Evolutionary conservation across 2,329 filamentous ascomycete genomes (phyloP).

Genomic region (Nigrospora sphaerica): DNA sequence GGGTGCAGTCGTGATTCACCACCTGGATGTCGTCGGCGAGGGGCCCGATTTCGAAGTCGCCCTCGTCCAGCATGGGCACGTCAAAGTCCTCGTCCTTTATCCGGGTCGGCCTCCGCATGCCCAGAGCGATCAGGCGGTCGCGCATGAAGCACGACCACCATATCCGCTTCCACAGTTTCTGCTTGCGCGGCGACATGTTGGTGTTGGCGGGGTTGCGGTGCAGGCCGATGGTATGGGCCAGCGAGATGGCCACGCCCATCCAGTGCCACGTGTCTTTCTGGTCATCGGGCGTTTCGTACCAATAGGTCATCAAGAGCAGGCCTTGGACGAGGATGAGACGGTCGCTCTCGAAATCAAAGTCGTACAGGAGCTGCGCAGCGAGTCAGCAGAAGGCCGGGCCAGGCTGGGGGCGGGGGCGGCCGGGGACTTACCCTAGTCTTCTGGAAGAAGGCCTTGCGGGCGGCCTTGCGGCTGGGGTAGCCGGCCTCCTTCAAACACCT

Average conservation of each 20-base stretch:
- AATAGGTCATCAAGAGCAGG: constrained; percentile 88
- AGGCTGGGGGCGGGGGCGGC: constrained; percentile 1
- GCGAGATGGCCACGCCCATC: constrained; percentile 92
- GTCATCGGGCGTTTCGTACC: constrained; percentile 95
- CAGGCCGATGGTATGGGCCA: constrained; percentile 88
- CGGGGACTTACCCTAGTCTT: constrained; percentile 65
- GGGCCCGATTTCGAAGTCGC: constrained; percentile 73
- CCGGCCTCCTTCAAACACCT: constrained; percentile 69
- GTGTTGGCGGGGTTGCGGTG: constrained; percentile 78
- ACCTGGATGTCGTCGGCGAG: constrained; percentile 62
- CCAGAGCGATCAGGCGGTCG: constrained; percentile 83
- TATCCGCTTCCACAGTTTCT: constrained; percentile 86
- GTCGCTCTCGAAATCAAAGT: constrained; percentile 91
- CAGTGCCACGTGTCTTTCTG: constrained; percentile 98
- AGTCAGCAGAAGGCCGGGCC: constrained; percentile 7
- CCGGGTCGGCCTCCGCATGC: constrained; percentile 85
- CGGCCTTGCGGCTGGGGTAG: constrained; percentile 69
- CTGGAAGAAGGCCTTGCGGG: constrained; percentile 82
- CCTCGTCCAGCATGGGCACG: constrained; percentile 78
- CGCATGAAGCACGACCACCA: constrained; percentile 99
- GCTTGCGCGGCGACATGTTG: constrained; percentile 64
- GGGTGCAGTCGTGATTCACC: constrained; percentile 61
- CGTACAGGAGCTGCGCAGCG: constrained; percentile 71
- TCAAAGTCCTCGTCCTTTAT: constrained; percentile 94
- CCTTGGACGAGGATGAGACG: constrained; percentile 84